These are phyloP conservation scores for Plasmopara viticola DNA, from an alignment of 352 stramenopile species.

Conservation along the genomic window DNA sequence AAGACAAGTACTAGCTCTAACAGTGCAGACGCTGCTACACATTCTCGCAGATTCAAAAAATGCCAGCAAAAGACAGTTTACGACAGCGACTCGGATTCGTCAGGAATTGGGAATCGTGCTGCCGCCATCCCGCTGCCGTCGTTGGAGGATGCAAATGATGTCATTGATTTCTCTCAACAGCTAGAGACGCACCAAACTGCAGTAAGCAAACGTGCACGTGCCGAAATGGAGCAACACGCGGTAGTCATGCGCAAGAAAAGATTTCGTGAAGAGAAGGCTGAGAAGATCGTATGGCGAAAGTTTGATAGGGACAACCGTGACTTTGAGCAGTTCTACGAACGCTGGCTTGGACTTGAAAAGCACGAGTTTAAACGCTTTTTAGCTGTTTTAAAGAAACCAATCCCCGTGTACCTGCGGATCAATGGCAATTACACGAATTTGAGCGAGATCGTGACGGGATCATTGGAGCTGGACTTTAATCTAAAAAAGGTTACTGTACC, in stretches of 20 bases:
- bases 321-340: slow-evolving; percentile 83
- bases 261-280: slow-evolving; percentile 54
- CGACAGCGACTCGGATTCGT: slow-evolving; percentile 43
- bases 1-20: neutral
- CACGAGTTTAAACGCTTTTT: slow-evolving; percentile 82
- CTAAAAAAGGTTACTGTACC: slow-evolving; percentile 49
- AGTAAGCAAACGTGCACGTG: slow-evolving; percentile 42
- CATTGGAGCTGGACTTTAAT: slow-evolving; percentile 65
- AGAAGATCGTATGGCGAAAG: slow-evolving; percentile 87
- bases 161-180: slow-evolving; percentile 62
- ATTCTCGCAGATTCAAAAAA: neutral
- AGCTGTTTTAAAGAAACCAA: slow-evolving; percentile 56
- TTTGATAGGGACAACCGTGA: slow-evolving; percentile 75
- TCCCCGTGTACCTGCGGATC: slow-evolving; percentile 85
- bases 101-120: slow-evolving; percentile 24
- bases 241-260: slow-evolving; percentile 51
- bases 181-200: slow-evolving; percentile 22
- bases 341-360: slow-evolving; percentile 52
- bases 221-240: slow-evolving; percentile 49
- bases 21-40: too few relatives aligned
- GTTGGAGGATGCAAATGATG: slow-evolving; percentile 46
- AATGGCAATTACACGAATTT: slow-evolving; percentile 80
- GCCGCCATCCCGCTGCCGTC: slow-evolving; percentile 53
- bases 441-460: slow-evolving; percentile 70
- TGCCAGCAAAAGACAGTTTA: slow-evolving; percentile 18